A percentile compares a stretch with the other conserved stretches of the same genome.
Evolutionary conservation across 2,329 filamentous ascomycete genomes (phyloP).

Genomic region (Botrytis aclada): DNA sequence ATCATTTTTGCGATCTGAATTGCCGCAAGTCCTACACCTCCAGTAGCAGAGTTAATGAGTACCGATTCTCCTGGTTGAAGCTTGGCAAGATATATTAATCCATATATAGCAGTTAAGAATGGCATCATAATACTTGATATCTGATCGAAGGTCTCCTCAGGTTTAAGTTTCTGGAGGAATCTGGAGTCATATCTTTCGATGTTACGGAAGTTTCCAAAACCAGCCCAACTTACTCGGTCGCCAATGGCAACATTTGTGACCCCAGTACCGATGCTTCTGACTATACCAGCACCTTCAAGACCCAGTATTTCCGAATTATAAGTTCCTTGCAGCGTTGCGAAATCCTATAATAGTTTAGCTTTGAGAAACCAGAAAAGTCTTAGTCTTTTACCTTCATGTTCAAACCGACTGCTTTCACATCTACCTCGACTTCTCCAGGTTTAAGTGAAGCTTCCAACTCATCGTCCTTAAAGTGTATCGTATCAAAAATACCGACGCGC

Average conservation of each 20-base stretch:
- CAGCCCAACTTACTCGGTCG: conserved; percentile 41
- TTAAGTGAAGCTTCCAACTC: neutral
- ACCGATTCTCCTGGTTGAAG: conserved; percentile 38
- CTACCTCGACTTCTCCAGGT: neutral
- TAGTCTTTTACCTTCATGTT: conserved; percentile 7
- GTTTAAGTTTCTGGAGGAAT: conserved; percentile 26
- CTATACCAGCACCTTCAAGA: conserved; percentile 50
- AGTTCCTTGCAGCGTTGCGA: neutral
- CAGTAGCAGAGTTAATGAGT: conserved; percentile 28
- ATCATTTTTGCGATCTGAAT: conserved; percentile 37
- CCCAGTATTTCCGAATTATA: conserved; percentile 3
- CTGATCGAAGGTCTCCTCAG: conserved; percentile 27
- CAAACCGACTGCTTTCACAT: conserved; percentile 11
- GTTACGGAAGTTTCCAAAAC: conserved; percentile 29
- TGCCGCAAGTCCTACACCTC: conserved; percentile 27
- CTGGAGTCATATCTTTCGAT: conserved; percentile 29
- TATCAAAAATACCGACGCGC: conserved; percentile 19
- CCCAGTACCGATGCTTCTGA: conserved; percentile 53
- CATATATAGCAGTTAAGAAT: conserved; percentile 43
- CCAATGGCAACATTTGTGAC: conserved; percentile 53
- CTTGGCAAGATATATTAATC: conserved; percentile 42
- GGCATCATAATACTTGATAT: conserved; percentile 31
- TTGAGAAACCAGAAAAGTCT: neutral
- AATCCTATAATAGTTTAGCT: conserved; percentile 1
- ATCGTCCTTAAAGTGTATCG: conserved; percentile 5